These are phyloP conservation scores for Rhinocladiella mackenziei DNA, from an alignment of 2,329 filamentous ascomycete species.

Conservation along the genomic window DNA sequence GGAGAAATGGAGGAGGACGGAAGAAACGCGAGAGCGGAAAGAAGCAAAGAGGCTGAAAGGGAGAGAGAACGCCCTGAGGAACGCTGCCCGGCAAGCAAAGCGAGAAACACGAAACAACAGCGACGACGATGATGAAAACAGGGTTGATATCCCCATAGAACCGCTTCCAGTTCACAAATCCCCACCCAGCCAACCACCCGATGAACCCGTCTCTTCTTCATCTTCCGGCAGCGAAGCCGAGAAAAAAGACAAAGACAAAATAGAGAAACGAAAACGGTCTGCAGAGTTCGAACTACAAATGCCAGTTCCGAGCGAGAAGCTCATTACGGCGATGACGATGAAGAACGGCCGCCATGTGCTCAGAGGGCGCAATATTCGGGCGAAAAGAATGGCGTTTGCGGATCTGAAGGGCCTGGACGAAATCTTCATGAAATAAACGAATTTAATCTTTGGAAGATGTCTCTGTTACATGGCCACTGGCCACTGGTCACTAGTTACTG, in stretches of 20 bases:
- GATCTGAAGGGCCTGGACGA: constrained; percentile 81
- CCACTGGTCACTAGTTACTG: too few relatives aligned
- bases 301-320: not conserved
- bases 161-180: constrained; percentile 8
- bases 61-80: constrained; percentile 33
- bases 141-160: not conserved
- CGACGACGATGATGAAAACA: not conserved
- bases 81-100: constrained; percentile 23
- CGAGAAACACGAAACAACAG: constrained; percentile 30
- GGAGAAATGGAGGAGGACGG: constrained; percentile 30
- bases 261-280: not conserved
- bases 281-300: not conserved
- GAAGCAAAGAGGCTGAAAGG: constrained; percentile 32
- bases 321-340: constrained; percentile 1
- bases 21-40: constrained; percentile 30
- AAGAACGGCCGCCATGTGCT: constrained; percentile 64
- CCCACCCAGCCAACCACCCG: constrained; percentile 12
- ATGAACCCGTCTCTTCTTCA: constrained; percentile 21
- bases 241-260: constrained; percentile 36
- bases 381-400: constrained; percentile 78
- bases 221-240: constrained; percentile 35
- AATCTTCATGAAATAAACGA: constrained; percentile 32
- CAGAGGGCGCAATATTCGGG: constrained; percentile 76
- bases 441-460: too few relatives aligned
- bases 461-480: too few relatives aligned